Evolutionary conservation across 768 basidiomycete species (phyloP).

Genomic region (Termitomyces sp.): DNA sequence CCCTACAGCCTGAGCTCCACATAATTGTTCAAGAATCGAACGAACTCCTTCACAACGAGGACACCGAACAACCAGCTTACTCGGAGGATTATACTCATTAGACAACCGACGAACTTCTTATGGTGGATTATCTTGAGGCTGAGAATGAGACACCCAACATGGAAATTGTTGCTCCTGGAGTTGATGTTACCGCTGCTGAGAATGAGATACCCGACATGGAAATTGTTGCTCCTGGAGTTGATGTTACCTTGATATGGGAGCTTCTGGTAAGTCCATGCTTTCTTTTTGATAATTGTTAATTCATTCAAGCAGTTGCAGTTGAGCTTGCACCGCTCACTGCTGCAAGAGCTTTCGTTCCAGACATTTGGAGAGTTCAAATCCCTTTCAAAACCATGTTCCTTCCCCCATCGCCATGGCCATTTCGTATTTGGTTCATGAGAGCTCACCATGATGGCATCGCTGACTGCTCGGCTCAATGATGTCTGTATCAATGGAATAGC

Average conservation of each 20-base stretch:
- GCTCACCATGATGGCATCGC: not conserved
- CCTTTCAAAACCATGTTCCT: not conserved
- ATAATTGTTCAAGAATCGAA: not conserved
- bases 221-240: not conserved
- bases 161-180: not conserved
- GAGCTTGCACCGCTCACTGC: constrained; percentile 2
- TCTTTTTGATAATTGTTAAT: not conserved
- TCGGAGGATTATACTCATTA: not conserved
- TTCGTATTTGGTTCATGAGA: not conserved
- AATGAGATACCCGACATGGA: not conserved
- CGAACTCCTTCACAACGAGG: not conserved
- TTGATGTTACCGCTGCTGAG: not conserved
- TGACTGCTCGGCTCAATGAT: constrained; percentile 17
- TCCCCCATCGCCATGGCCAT: not conserved
- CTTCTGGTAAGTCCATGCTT: not conserved
- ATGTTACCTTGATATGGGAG: not conserved
- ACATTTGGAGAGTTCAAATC: not conserved
- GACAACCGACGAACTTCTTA: not conserved
- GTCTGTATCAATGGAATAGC: constrained; percentile 24
- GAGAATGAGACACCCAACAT: not conserved
- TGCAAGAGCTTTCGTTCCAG: not conserved
- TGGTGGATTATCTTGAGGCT: not conserved
- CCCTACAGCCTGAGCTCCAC: not conserved
- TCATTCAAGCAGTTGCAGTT: not conserved
- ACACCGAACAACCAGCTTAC: not conserved